A percentile compares a stretch with the other conserved stretches of the same genome.
These are phyloP conservation scores for Papilionanthe hybrid DNA, from an alignment of 116 monocot genomes.

Conservation along the genomic window DNA sequence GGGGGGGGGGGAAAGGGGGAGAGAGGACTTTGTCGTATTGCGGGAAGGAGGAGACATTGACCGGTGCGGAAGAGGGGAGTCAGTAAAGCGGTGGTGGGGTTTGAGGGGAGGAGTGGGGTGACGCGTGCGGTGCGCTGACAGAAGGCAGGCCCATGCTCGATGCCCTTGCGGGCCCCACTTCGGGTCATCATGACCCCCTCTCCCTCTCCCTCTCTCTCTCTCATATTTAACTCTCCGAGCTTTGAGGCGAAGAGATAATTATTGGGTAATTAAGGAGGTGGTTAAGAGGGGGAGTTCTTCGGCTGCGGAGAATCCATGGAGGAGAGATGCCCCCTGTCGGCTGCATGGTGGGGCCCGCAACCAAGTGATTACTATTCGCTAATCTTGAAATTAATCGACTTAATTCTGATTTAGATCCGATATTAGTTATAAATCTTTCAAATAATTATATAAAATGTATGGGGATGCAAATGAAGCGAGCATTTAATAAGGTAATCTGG, in stretches of 20 bases:
- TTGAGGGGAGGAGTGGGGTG: neutral
- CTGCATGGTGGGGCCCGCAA: neutral
- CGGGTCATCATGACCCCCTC: neutral
- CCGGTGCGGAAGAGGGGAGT: neutral
- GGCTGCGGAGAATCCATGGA: neutral
- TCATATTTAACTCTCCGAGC: no score
- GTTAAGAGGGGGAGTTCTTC: neutral
- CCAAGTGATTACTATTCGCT: no score
- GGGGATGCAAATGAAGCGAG: no score
- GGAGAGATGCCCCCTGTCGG: neutral
- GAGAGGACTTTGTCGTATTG: neutral
- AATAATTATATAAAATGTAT: no score
- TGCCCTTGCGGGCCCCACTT: neutral
- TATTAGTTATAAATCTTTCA: no score
- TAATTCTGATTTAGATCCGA: no score
- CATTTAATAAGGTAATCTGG: no score
- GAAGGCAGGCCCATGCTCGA: neutral
- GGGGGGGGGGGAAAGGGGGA: no score
- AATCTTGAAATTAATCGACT: no score
- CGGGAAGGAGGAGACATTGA: neutral
- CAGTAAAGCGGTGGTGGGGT: neutral
- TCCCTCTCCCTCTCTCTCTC: no score
- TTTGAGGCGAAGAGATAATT: neutral
- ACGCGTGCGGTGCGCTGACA: conserved; percentile 8
- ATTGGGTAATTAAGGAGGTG: neutral